Percentiles rank a stretch among this genome's conserved stretches.
These are phyloP conservation scores for Kwoniella sp. DNA, from an alignment of 768 basidiomycete genomes.

Conservation along the genomic window DNA sequence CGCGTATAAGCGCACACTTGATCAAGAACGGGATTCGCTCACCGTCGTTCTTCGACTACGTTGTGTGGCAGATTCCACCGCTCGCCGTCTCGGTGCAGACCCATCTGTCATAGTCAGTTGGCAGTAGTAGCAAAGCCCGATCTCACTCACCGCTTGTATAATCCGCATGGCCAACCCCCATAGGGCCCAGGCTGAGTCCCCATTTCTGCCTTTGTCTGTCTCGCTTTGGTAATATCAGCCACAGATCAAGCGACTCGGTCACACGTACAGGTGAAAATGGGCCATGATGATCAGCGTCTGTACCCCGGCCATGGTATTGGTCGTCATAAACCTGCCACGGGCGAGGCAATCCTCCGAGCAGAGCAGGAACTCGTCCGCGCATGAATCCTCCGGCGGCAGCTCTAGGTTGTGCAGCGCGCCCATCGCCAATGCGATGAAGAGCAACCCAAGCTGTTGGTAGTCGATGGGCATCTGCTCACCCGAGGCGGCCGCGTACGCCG, in stretches of 20 bases:
- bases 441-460: slow-evolving; percentile 11
- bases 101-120: slow-evolving; percentile 9
- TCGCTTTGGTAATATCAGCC: slow-evolving; percentile 8
- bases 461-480: background rate
- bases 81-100: slow-evolving; percentile 16
- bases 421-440: slow-evolving; percentile 23
- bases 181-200: slow-evolving; percentile 29
- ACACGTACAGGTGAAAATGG: slow-evolving; percentile 14
- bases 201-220: slow-evolving; percentile 27
- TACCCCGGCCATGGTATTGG: slow-evolving; percentile 19
- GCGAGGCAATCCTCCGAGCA: slow-evolving; percentile 13
- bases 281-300: slow-evolving; percentile 25
- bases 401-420: slow-evolving; percentile 24
- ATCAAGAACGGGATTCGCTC: background rate
- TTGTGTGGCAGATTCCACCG: slow-evolving; percentile 14
- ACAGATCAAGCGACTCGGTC: background rate
- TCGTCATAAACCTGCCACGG: slow-evolving; percentile 16
- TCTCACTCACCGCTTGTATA: slow-evolving; percentile 20
- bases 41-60: slow-evolving; percentile 14
- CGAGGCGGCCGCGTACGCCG: background rate
- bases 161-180: slow-evolving; percentile 30
- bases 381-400: slow-evolving; percentile 10
- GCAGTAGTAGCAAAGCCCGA: background rate
- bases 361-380: slow-evolving; percentile 4
- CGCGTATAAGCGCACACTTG: background rate